Percentiles rank a stretch among this genome's conserved stretches.
These are phyloP conservation scores for Penicillium malachiteum DNA, from an alignment of 495 filamentous ascomycete species.

Conservation along the genomic window DNA sequence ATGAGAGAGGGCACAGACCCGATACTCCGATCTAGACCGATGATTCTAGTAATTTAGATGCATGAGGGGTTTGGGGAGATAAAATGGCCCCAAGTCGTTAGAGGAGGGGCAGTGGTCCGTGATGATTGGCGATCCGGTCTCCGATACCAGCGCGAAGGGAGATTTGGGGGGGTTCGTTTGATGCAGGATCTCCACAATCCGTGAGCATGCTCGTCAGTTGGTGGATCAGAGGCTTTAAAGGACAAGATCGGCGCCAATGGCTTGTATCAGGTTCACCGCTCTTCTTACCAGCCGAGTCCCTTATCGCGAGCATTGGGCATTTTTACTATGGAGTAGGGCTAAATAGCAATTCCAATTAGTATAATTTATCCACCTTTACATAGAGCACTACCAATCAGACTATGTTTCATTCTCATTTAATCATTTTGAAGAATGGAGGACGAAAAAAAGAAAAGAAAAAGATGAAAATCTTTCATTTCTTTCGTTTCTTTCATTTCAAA, in stretches of 20 bases:
- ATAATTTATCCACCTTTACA: too few relatives aligned
- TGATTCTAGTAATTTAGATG: not conserved
- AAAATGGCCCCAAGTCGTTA: too few relatives aligned
- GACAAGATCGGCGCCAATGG: constrained; percentile 23
- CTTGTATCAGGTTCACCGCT: constrained; percentile 31
- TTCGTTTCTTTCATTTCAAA: constrained; percentile 6
- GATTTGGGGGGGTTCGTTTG: constrained; percentile 14
- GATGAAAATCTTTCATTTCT: too few relatives aligned
- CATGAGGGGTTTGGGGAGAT: not conserved
- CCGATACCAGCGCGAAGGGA: constrained; percentile 7
- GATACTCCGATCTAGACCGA: not conserved
- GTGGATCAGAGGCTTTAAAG: constrained; percentile 30
- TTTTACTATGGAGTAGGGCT: not conserved
- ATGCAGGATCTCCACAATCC: constrained; percentile 26
- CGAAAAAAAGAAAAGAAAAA: not conserved
- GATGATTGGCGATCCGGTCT: constrained; percentile 16
- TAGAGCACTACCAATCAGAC: too few relatives aligned
- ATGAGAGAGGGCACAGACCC: not conserved
- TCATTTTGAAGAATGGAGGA: too few relatives aligned
- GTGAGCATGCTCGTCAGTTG: constrained; percentile 30
- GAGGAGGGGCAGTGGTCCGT: constrained; percentile 10
- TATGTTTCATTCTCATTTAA: too few relatives aligned
- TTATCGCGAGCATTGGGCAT: constrained; percentile 1
- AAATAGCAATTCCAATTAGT: not conserved
- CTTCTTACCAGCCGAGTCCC: constrained; percentile 16